A percentile compares a stretch with the other conserved stretches of the same genome.
phyloP scores from a whole-genome alignment of 2,329 filamentous ascomycete genomes.

The Blastomyces silverae region DNA sequence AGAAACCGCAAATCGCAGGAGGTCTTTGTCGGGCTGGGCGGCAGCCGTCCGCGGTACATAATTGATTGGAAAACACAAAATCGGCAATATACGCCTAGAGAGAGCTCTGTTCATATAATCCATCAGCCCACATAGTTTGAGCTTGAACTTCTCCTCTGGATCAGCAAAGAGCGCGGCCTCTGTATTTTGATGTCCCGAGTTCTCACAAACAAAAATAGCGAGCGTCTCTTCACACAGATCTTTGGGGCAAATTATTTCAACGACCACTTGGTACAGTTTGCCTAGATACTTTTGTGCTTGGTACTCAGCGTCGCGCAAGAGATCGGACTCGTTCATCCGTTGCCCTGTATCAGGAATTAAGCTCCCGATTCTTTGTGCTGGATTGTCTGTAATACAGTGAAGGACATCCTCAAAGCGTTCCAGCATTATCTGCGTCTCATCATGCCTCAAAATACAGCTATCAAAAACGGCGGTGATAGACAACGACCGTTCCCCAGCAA shows the following conservation, averaged over 20 bases:
- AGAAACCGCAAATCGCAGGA: neutral
- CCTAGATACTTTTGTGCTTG: conserved; percentile 14
- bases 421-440: neutral
- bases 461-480: neutral
- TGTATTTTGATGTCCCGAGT: neutral
- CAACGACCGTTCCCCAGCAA: neutral
- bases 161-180: conserved; percentile 1
- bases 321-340: neutral
- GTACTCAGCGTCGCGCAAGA: conserved; percentile 7
- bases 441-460: neutral
- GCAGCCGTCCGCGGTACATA: neutral
- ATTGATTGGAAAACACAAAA: neutral
- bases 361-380: neutral
- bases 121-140: conserved; percentile 8
- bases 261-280: conserved; percentile 5
- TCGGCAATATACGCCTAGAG: neutral
- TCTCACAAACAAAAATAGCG: conserved; percentile 12
- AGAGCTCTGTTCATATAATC: conserved; percentile 1
- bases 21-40: neutral
- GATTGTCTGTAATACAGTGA: neutral
- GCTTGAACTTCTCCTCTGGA: neutral
- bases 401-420: conserved; percentile 1
- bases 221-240: conserved; percentile 1
- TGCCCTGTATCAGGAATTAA: neutral
- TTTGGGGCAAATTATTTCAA: conserved; percentile 13